These are phyloP conservation scores for Aaosphaeria arxii DNA, from an alignment of 2,329 filamentous ascomycete genomes.

Conservation along the genomic window DNA sequence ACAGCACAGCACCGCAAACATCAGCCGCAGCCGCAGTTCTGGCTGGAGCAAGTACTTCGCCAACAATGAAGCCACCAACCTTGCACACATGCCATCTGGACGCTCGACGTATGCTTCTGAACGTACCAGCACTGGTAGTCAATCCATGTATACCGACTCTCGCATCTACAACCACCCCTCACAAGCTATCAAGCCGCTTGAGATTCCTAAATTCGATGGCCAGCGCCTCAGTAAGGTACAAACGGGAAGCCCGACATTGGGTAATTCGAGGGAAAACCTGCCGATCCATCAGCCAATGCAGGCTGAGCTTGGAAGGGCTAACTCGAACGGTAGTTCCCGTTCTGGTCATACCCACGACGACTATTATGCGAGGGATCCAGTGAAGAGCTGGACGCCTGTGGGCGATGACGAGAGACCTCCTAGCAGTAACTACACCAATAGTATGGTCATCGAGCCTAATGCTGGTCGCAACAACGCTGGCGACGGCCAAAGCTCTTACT, in stretches of 20 bases:
- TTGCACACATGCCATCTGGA: slow-evolving; percentile 59
- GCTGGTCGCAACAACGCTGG: slow-evolving; percentile 19
- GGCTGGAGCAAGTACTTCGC: slow-evolving; percentile 80
- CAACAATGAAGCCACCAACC: slow-evolving; percentile 59
- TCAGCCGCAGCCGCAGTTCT: slow-evolving; percentile 52
- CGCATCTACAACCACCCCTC: slow-evolving; percentile 61
- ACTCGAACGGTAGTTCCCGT: slow-evolving; percentile 33
- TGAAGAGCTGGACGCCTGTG: slow-evolving; percentile 37
- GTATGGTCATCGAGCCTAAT: slow-evolving; percentile 43
- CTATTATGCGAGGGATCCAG: slow-evolving; percentile 25
- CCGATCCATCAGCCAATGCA: slow-evolving; percentile 32
- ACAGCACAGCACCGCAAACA: slow-evolving; percentile 11
- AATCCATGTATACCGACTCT: slow-evolving; percentile 51
- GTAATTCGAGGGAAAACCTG: slow-evolving; percentile 51
- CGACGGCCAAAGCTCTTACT: slow-evolving; percentile 54
- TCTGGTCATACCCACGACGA: slow-evolving; percentile 31
- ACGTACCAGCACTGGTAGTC: slow-evolving; percentile 36
- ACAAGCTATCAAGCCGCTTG: slow-evolving; percentile 66
- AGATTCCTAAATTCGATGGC: slow-evolving; percentile 51
- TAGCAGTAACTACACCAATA: slow-evolving; percentile 46
- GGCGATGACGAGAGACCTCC: slow-evolving; percentile 30
- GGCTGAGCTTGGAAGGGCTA: slow-evolving; percentile 36
- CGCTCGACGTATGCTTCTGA: slow-evolving; percentile 38
- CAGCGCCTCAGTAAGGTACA: slow-evolving; percentile 65
- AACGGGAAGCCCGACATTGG: slow-evolving; percentile 67